Evolutionary conservation across 768 basidiomycete species (phyloP).

Genomic region (Panellus pusillus): DNA sequence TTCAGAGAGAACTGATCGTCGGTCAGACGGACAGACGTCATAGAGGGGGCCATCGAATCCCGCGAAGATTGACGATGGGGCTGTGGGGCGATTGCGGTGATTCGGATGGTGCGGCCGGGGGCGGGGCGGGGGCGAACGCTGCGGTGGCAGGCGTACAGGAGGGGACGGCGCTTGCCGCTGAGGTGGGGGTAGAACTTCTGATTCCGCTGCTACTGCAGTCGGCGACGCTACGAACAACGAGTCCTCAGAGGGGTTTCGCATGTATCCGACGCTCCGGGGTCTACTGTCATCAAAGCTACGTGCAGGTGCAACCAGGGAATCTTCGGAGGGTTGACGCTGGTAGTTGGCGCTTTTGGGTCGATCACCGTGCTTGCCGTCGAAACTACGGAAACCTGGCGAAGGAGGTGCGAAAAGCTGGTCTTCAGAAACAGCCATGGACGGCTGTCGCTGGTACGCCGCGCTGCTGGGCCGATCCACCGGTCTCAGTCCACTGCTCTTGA

Average conservation of each 20-base stretch:
- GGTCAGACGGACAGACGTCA: constrained; percentile 12
- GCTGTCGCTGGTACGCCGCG: constrained; percentile 19
- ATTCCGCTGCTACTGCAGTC: background rate
- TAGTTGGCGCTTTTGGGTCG: constrained; percentile 16
- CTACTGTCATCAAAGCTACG: constrained; percentile 18
- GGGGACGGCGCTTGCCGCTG: constrained; percentile 19
- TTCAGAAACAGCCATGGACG: constrained; percentile 39
- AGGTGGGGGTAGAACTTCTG: constrained; percentile 11
- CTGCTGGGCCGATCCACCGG: constrained; percentile 16
- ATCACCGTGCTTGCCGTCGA: constrained; percentile 31
- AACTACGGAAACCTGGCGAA: constrained; percentile 54
- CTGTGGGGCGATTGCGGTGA: background rate
- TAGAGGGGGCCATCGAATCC: background rate
- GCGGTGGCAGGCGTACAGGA: constrained; percentile 11
- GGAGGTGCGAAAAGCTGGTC: constrained; percentile 56
- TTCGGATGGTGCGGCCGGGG: background rate
- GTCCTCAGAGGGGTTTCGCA: constrained; percentile 17
- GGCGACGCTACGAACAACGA: constrained; percentile 8
- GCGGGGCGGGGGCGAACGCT: constrained; percentile 4
- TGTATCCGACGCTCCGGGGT: constrained; percentile 14
- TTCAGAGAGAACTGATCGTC: constrained; percentile 18
- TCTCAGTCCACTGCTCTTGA: constrained; percentile 19
- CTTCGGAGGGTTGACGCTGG: constrained; percentile 15
- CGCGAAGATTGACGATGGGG: constrained; percentile 10
- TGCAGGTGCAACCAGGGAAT: constrained; percentile 17